Base-by-base conservation (phyloP, 1,284 basidiomycete genomes). In the Dichomitus squalens region DNA sequence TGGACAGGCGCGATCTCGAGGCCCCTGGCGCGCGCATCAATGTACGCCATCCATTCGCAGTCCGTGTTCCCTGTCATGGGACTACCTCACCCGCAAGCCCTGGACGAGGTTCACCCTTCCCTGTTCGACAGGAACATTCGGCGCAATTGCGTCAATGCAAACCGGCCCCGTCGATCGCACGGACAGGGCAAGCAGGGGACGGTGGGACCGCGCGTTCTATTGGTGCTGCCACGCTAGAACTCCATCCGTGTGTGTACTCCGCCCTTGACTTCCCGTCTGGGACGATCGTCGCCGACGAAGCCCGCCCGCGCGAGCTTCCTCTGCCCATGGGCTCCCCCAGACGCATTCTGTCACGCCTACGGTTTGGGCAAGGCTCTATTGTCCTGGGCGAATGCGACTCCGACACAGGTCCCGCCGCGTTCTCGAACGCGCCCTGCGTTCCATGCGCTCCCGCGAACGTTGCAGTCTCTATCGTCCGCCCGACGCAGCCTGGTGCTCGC, bases 361-460 rank as follows among this genome's bases (percentile, higher is more conserved):
- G n/a, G 16, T 21, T 29, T 20, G 29, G 44, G 44, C 44, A 47
- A 33, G 4, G 18, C 31, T 33, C 9, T 14, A 31, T 33, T 18
- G 31, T 33, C 4, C 29, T 44, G 41, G 21, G 41, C 23, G n/a
- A 21, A 16, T 21, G 21, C 41, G 39, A 23, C 46, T 49, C 46
- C 46, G 46, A 35, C 52, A 52, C 50, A 53, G 31, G 40, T 23
- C 51, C 55, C 59, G 55, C 27, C 36, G 6, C 6, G 29, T 59
- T 62, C 57, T 53, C 35, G 60, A 59, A 62, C 36, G 18, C 27
- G 33, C 18, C 38, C 21, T 14, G 44, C 29, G 38, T 58, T 61
- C 60, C 23, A 55, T 40, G 35, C 60, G 21, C 60, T 62, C 60
- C 60, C 60, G 60, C 60, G 60, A 62, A 62, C 57, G 49, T 62